Base-by-base conservation (phyloP, 371 early-diverging fungal species). In the Actinomucor elegans region DNA sequence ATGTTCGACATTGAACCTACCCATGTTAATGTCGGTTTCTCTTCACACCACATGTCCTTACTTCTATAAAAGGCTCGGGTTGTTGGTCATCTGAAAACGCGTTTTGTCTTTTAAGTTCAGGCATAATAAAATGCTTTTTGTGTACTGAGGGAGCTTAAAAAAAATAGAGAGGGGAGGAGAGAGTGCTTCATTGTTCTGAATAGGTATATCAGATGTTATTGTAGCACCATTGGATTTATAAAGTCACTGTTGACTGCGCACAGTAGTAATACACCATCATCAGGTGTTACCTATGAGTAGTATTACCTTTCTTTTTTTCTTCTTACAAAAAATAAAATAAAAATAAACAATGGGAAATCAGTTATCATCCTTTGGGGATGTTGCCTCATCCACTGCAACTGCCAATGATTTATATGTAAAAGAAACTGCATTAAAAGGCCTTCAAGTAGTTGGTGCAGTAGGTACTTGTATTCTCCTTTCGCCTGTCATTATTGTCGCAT, bases 401-500 rank as follows among this genome's bases (percentile, higher is more conserved):
- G 69, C 69, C 15, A 54, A 54, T 5, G 58, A 54, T 18, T 46
- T 65, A 15, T 65, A 50, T 35, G 34, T 55, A 23, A 32, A 53
- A 12, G 69, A 65, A 42, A 55, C 37, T 18, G 57, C 66, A 10
- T 58, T 52, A 17, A 42, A 55, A 31, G 66, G 66, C 6, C 12
- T 53, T 2, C 55, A 69, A 32, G 29, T 43, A 6, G 29, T 48
- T 5, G 31, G 55, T 5, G 66, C 66, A 8, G 28, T 56, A 3
- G 66, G 69, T 9, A 26, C 55, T 1, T 43, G 53, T 0, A 52
- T 61, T 2, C 14, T 69, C 2, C 35, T 58, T 10, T 51, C 66
- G 10, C 69, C 69, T 0, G 58, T 61, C 5, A 55, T 65, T 0
- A 55, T 69, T 0, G 47, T 69, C 6, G 69, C 69, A 2, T 48